Evolutionary conservation across 2,329 filamentous ascomycete genomes (phyloP).

Genomic region (Pezicula neosporulosa): DNA sequence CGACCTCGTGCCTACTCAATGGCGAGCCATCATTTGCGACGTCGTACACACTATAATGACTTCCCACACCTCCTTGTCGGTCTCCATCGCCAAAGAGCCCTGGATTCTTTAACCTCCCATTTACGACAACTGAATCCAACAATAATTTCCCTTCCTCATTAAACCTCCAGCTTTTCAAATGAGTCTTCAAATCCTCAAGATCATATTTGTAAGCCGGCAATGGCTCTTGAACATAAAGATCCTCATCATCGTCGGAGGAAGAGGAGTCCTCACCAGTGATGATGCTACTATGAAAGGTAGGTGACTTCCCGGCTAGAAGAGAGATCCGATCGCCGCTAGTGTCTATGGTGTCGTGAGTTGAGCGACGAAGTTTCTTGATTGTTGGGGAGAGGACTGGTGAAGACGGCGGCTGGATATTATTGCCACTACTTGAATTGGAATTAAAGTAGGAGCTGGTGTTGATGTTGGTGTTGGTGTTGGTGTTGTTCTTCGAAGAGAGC

Average conservation of each 20-base stretch:
- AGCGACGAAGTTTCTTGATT: background rate
- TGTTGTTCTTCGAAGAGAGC: slow-evolving; percentile 3
- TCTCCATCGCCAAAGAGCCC: slow-evolving; percentile 12
- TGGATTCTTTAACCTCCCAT: slow-evolving; percentile 15
- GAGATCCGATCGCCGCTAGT: slow-evolving; percentile 2
- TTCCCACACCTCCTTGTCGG: slow-evolving; percentile 4
- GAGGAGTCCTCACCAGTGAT: slow-evolving; percentile 31
- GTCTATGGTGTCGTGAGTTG: slow-evolving; percentile 5
- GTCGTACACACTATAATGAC: slow-evolving; percentile 24
- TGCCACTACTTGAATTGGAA: slow-evolving; percentile 1
- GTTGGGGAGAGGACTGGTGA: background rate
- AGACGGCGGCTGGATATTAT: background rate
- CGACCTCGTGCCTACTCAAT: slow-evolving; percentile 14
- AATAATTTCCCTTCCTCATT: slow-evolving; percentile 35
- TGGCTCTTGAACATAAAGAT: slow-evolving; percentile 35
- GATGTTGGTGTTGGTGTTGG: background rate
- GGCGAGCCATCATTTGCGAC: slow-evolving; percentile 22
- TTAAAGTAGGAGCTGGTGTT: background rate
- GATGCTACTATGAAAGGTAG: slow-evolving; percentile 14
- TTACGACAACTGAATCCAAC: slow-evolving; percentile 27
- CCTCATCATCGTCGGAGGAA: slow-evolving; percentile 32
- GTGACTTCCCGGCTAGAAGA: slow-evolving; percentile 3
- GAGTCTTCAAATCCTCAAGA: slow-evolving; percentile 39
- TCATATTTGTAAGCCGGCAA: slow-evolving; percentile 36
- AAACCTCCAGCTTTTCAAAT: slow-evolving; percentile 40